Base-by-base conservation (phyloP, 768 basidiomycete species). In the Sarcodon aspratus region DNA sequence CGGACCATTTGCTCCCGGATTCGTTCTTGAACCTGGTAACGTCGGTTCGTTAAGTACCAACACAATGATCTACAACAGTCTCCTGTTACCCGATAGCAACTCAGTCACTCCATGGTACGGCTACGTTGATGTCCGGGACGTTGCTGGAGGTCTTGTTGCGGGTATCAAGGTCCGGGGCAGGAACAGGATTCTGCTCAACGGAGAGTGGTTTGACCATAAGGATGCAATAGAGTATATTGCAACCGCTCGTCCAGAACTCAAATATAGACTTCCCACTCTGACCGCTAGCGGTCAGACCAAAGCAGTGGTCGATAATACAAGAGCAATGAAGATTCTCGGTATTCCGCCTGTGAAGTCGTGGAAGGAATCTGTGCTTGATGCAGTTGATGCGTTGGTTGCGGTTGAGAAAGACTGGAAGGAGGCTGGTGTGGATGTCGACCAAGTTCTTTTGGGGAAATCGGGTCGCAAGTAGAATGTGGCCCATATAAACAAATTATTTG, bases 71-170 rank as follows among this genome's bases (percentile, higher is more conserved):
- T 57, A 61, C 45, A 53, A 44, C 13, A 55, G 54, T 2, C 49
- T 57, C 12, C 48, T 59, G 6, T 36, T 47, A 2, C 50, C 46
- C 32, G 57, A 60, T 27, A 27, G 21, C 21, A 27, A 27, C 21
- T 27, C 21, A 5, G 21, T 27, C 21, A 48, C 43, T 27, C 46
- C 55, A 5, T 49, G 59, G 9, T 63, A 63, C 3, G 35, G 53
- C 42, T 59, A 46, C 40, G 55, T 61, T 45, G 59, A 66, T 49
- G 61, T 66, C 1, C 55, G 58, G 1, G 65, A 66, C 35, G 65
- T 63, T n/a, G 65, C 65, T 38, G 37, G 13, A 18, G 37, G 13
- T 4, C 12, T 38, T 38, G 37, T 38, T 38, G 37, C 37, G 13
- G 6, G 37, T 38, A 38, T 38, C 37, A 38, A 18, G 18, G 37